phyloP scores from a whole-genome alignment of 2,329 filamentous ascomycete species.

The Fusarium mexicanum region DNA sequence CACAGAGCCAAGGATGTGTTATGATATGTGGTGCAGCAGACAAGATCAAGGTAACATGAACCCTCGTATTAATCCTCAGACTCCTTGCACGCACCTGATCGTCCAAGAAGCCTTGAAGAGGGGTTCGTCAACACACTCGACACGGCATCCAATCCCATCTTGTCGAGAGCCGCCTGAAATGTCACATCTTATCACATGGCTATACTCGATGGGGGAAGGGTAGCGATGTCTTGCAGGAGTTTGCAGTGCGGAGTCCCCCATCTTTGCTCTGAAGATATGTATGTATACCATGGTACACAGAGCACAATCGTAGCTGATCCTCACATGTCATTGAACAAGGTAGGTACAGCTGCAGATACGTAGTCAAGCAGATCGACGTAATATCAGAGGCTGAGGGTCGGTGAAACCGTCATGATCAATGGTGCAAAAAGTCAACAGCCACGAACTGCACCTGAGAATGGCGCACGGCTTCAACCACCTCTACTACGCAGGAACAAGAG shows the following conservation, averaged over 20 bases:
- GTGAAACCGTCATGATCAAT: background rate
- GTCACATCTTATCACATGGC: slow-evolving; percentile 38
- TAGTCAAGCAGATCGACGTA: background rate
- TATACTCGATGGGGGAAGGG: slow-evolving; percentile 31
- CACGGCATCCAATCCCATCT: slow-evolving; percentile 22
- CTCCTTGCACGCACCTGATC: slow-evolving; percentile 20
- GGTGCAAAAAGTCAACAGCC: slow-evolving; percentile 12
- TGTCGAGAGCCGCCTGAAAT: slow-evolving; percentile 22
- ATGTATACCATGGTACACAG: background rate
- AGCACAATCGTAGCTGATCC: background rate
- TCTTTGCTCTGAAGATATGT: background rate
- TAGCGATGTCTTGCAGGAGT: slow-evolving; percentile 27
- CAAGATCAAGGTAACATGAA: background rate
- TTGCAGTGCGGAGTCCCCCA: slow-evolving; percentile 23
- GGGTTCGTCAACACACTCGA: slow-evolving; percentile 19
- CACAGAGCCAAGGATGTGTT: background rate
- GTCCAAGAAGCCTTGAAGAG: background rate
- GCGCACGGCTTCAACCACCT: slow-evolving; percentile 14
- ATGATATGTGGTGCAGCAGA: background rate
- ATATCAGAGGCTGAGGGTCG: background rate
- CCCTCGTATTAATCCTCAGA: slow-evolving; percentile 8
- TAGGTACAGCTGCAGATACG: background rate
- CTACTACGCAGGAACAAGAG: slow-evolving; percentile 5
- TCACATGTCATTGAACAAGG: slow-evolving; percentile 1
- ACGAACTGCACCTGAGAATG: slow-evolving; percentile 1